Evolutionary conservation across 768 basidiomycete species (phyloP), one percentile per base, ranked within the genome.

Genomic region (Suillus plorans): DNA sequence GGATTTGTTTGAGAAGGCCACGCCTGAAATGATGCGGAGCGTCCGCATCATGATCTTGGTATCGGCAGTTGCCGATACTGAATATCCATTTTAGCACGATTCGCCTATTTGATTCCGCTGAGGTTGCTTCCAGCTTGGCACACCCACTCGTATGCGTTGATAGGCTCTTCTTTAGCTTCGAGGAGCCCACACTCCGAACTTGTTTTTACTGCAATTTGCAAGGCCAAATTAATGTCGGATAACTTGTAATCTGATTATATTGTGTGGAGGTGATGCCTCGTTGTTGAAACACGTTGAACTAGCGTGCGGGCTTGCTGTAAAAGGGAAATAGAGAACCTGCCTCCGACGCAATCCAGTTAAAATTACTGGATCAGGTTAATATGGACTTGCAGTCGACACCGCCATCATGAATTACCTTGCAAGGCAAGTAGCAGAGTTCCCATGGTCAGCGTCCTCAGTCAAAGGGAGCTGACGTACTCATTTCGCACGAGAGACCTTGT

Each of bases 401-500:
- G 70, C 75, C 70, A 69, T 67, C 22, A 0, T 58, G 49, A 70
- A 47, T 74, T 77, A 56, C 74, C 68, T 34, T 69, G 47, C 52
- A 7, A 55, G 74, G 74, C 52, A 76, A 60, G 60, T 28, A 63
- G 45, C 63, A 68, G 55, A 56, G 34, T 56, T 16, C 20, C 5
- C 28, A 44, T 6, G 4, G 47, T 1, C 13, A 63, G 56, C 63
- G 58, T 52, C 42, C 28, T 53, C 67, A 61, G 68, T 69, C 25
- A 60, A 67, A 67, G 66, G 57, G 66, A 55, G 72, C 74, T 77
- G 72, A 75, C 76, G 64, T 64, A 75, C 36, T 14, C 67, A 63
- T 36, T 76, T 75, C 74, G 3, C 75, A 77, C 74, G 16, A 67
- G 63, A 64, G 67, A 72, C 57, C 67, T 41, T 69, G 58, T 67